These are phyloP conservation scores for Umbelopsis sp. DNA, from an alignment of 192 early-diverging fungal genomes.

Conservation along the genomic window DNA sequence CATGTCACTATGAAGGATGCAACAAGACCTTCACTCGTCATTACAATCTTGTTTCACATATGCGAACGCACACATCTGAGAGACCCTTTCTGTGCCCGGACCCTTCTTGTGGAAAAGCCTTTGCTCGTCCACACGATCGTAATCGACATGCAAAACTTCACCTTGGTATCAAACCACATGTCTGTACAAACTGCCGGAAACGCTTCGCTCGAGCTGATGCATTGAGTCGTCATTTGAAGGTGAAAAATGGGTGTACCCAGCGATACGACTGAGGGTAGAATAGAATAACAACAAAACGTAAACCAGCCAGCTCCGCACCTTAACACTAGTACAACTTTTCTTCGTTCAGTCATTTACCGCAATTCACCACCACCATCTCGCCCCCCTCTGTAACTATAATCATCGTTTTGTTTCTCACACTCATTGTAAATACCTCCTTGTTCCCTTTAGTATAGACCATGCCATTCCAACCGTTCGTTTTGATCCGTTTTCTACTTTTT, in stretches of 20 bases:
- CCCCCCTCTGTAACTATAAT: too few species aligned
- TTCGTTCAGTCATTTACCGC: too few species aligned
- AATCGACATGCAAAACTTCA: constrained; percentile 79
- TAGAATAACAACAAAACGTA: background rate
- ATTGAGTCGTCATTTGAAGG: constrained; percentile 56
- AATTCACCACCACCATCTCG: too few species aligned
- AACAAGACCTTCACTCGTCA: constrained; percentile 68
- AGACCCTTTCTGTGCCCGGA: constrained; percentile 69
- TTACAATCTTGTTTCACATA: constrained; percentile 74
- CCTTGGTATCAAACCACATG: constrained; percentile 66
- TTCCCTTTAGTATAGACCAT: background rate
- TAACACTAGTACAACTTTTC: too few species aligned
- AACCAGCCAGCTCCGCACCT: too few species aligned
- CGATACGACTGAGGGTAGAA: background rate
- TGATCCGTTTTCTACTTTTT: too few species aligned
- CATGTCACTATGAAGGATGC: constrained; percentile 45
- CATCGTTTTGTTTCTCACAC: background rate
- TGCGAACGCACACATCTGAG: constrained; percentile 67
- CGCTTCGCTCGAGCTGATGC: constrained; percentile 73
- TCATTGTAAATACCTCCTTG: constrained; percentile 7
- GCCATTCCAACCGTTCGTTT: too few species aligned
- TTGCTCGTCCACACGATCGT: constrained; percentile 84
- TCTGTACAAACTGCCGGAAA: constrained; percentile 64
- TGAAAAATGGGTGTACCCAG: constrained; percentile 17
- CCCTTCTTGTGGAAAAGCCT: constrained; percentile 70